Evolutionary conservation across 2,329 filamentous ascomycete genomes (phyloP).

Genomic region (Pezicula rhizophila): DNA sequence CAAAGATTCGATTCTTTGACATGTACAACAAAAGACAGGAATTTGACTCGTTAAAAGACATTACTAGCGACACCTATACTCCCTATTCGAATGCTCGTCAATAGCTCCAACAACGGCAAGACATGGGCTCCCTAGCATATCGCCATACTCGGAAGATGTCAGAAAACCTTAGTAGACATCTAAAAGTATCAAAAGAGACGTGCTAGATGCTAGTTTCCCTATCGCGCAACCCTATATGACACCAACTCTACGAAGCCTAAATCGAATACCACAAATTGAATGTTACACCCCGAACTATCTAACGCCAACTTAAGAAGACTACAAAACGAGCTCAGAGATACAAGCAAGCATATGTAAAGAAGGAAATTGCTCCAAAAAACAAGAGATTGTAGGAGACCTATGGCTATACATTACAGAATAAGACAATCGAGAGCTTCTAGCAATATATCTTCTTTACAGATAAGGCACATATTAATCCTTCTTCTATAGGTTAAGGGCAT

Average conservation of each 20-base stretch:
- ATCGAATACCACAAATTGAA: background rate
- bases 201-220: constrained; percentile 2
- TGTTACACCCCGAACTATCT: background rate
- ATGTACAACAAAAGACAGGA: background rate
- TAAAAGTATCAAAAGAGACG: background rate
- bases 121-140: background rate
- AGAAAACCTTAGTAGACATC: background rate
- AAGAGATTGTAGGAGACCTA: background rate
- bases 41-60: background rate
- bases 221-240: constrained; percentile 4
- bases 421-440: constrained; percentile 4
- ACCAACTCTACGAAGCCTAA: constrained; percentile 4
- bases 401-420: background rate
- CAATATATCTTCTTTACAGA: constrained; percentile 8
- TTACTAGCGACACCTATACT: background rate
- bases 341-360: constrained; percentile 6
- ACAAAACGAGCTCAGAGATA: constrained; percentile 6
- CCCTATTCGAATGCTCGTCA: background rate
- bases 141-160: background rate
- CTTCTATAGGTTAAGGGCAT: constrained; percentile 1
- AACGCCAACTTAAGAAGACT: constrained; percentile 2
- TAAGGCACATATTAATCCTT: constrained; percentile 11
- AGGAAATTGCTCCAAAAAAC: constrained; percentile 5
- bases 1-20: background rate
- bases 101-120: background rate